Conservation (phyloP, 2,329 filamentous ascomycete genomes). For the Herpotrichia juniperi region DNA sequence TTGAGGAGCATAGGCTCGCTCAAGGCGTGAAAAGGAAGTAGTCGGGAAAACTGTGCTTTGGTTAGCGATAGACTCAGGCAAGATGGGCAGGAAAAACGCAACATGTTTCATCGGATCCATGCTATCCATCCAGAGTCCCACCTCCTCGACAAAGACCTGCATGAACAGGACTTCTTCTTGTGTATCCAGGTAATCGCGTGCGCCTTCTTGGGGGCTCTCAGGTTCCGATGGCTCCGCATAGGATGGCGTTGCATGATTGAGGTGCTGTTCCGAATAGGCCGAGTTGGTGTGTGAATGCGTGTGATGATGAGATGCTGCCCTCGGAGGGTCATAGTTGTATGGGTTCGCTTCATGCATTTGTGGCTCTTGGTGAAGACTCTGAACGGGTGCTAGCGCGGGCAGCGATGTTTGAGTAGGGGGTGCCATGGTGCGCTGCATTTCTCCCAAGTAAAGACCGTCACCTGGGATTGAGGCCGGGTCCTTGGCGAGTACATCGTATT, state of each 20-base stretch:
- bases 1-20: slow-evolving; percentile 87
- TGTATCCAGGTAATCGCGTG: slow-evolving; percentile 70
- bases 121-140: slow-evolving; percentile 93
- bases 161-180: slow-evolving; percentile 85
- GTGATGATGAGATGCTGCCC: slow-evolving; percentile 37
- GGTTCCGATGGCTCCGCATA: slow-evolving; percentile 42
- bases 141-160: slow-evolving; percentile 90
- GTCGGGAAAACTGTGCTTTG: slow-evolving; percentile 69
- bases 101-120: slow-evolving; percentile 82
- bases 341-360: slow-evolving; percentile 48
- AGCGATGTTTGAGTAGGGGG: slow-evolving; percentile 45
- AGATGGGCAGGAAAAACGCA: slow-evolving; percentile 22
- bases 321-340: slow-evolving; percentile 46
- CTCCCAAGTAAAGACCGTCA: slow-evolving; percentile 39
- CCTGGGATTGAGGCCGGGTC: slow-evolving; percentile 19
- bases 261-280: slow-evolving; percentile 32
- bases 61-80: slow-evolving; percentile 15
- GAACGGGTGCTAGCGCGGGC: slow-evolving; percentile 58
- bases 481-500: slow-evolving; percentile 65
- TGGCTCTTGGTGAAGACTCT: slow-evolving; percentile 55
- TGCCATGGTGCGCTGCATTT: slow-evolving; percentile 29
- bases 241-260: slow-evolving; percentile 31
- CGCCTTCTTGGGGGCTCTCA: slow-evolving; percentile 50
- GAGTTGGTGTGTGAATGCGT: slow-evolving; percentile 33
- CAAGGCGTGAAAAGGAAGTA: slow-evolving; percentile 83